These are phyloP conservation scores for Gentiana straminea DNA, from an alignment of 257 asterid species.

Conservation along the genomic window DNA sequence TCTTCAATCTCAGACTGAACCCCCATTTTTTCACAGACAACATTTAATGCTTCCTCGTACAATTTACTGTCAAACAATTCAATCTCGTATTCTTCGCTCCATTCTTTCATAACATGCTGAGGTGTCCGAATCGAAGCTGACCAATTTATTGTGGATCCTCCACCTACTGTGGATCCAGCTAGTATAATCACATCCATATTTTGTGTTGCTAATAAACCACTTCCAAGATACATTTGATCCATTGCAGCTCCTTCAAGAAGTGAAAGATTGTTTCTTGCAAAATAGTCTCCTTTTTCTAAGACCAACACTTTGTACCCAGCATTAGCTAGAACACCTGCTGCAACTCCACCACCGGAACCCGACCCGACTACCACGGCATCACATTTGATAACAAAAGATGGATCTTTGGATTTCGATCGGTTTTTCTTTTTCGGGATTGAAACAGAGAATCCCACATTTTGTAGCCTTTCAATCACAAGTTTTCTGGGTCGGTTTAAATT, in stretches of 20 bases:
- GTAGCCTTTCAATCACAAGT: slow-evolving; percentile 18
- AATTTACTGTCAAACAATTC: slow-evolving; percentile 34
- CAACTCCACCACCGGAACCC: slow-evolving; percentile 89
- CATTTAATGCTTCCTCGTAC: slow-evolving; percentile 48
- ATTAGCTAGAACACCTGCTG: slow-evolving; percentile 73
- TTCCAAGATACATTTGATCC: slow-evolving; percentile 70
- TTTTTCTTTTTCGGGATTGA: slow-evolving; percentile 11
- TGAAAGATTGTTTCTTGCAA: slow-evolving; percentile 36
- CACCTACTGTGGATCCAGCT: slow-evolving; percentile 87
- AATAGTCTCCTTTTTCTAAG: slow-evolving; percentile 66
- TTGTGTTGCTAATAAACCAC: slow-evolving; percentile 37
- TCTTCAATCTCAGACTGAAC: slow-evolving; percentile 43
- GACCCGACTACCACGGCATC: slow-evolving; percentile 85
- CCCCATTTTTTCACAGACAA: slow-evolving; percentile 62
- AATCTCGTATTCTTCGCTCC: slow-evolving; percentile 36
- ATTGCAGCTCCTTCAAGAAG: slow-evolving; percentile 62
- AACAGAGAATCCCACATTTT: slow-evolving; percentile 33
- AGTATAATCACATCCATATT: slow-evolving; percentile 47
- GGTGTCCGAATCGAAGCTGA: slow-evolving; percentile 75
- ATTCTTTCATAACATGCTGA: slow-evolving; percentile 50
- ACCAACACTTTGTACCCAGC: slow-evolving; percentile 73
- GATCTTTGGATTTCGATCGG: slow-evolving; percentile 6
- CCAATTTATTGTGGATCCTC: slow-evolving; percentile 85
- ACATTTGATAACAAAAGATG: slow-evolving; percentile 39
- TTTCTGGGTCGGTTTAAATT: slow-evolving; percentile 23